Base-by-base conservation (phyloP, 306 rosid genomes). In the Citrullus mucosospermus region DNA sequence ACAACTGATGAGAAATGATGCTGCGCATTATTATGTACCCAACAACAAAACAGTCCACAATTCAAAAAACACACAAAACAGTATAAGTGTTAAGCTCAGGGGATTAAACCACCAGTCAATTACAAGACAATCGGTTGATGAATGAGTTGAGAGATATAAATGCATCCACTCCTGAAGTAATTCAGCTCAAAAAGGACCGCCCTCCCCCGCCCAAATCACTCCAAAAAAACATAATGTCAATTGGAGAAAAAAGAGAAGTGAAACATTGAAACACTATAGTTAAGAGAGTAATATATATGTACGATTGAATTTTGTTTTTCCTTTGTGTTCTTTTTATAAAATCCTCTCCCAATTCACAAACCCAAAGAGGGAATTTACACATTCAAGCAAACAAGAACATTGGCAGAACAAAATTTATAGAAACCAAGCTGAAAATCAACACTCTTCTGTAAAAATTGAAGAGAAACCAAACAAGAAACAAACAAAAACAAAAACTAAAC, bases 361-460 rank as follows among this genome's bases (percentile, higher is more conserved):
- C 55, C n/a, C 70, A 78, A 25, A 5, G 50, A 78, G 4, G 32
- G 78, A 90, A 91, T 78, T 44, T 63, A 80, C 62, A 75, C 50
- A 55, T 60, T 81, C 71, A 22, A 66, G 75, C 59, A 62, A 71
- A 81, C 22, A 76, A 81, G 78, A 84, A 50, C 65, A 71, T 50
- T 79, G 81, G 68, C 44, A 82, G 34, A 84, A 79, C 56, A 84
- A 55, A n/a, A 32, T 18, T 48, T 80, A 39, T 20, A 20, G 16
- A 58, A 63, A 78, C 22, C 48, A 51, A 59, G 58, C 78, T 53
- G 60, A 53, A 74, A 74, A 74, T 34, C 78, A 54, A 17, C 77
- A 73, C 15, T 73, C 43, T 12, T 25, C 30, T 12, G 3, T 1
- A 7, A 71, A 44, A 39, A 63, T 43, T 46, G 5, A 61, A 73